Base-by-base conservation (phyloP, 371 early-diverging fungal species). In the Blakeslea trispora region DNA sequence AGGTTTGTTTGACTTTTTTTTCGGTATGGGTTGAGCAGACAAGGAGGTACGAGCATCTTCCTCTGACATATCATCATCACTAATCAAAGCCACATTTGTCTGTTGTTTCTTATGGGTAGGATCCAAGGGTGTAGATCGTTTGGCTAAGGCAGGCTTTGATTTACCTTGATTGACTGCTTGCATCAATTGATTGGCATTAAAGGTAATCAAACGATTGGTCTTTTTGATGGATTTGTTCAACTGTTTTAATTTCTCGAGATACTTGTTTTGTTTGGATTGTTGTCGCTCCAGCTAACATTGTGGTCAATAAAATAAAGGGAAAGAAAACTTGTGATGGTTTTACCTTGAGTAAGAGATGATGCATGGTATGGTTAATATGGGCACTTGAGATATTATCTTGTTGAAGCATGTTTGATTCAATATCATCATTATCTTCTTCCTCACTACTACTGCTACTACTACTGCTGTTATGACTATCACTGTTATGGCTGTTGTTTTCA, bases 241-340 rank as follows among this genome's bases (percentile, higher is more conserved):
- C 8, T 42, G 19, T n/a, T 53, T 63, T 2, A 63, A 34, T 53
- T 63, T 63, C 21, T 37, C 48, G n/a, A 53, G 48, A 6, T 63
- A 63, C 11, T 47, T 41, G 9, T 22, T 52, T 57, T 63, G 63
- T 18, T 40, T 48, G 4, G 37, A 24, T 39, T 60, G 61, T 50
- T 60, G 55, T 43, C 52, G 41, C 23, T 61, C 50, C 13, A 61
- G 47, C 61, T 61, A 28, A 17, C 15, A 19, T 39, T 13, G 37
- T 22, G 2, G 15, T 11, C 1, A 13, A 34, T 11, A 15, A 22
- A 32, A 32, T 15, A 42, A n/a, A n/a, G n/a, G 5, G 6, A 32
- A 32, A 32, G 32, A 32, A 32, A 32, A n/a, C n/a, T n/a, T n/a
- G n/a, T 32, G 32, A 6, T 6, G 5, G 32, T 32, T 5, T 32